Evolutionary conservation across 73 alveolate species (phyloP), one percentile per base, ranked within the genome.

Genomic region (Paraurostyla sp.): DNA sequence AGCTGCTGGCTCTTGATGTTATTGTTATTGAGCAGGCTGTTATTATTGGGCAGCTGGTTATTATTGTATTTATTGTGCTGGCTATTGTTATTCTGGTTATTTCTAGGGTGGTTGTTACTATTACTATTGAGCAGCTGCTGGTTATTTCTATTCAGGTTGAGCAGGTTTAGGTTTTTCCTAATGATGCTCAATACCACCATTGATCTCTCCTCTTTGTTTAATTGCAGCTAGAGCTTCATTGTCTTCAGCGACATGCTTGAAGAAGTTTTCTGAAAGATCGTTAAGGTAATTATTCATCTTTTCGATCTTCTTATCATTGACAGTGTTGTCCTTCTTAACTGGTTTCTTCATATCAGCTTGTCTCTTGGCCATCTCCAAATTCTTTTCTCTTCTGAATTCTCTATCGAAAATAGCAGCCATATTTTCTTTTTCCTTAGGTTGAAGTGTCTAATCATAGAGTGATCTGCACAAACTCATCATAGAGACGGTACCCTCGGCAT

Each of bases 401-500:
- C 99, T 86, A 42, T 96, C 99, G 85, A 96, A 95, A 69, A 93
- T 96, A 59, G 87, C 59, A 36, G 85, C 92, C 90, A 96, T 96
- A 35, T 63, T 89, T 49, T 87, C 95, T 80, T 96, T 96, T 75
- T 96, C 99, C 58, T 83, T 86, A n/a, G 93, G 87, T 71, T 95
- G 71, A 25, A 88, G 93, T 3, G 89, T 78, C 27, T 48, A 20
- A 40, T 89, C 93, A 62, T 93, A 94, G 51, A 96, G 95, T 18
- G 97, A 73, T 35, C 91, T 94, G 71, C 99, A 96, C 58, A 96
- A 92, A 50, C 89, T 94, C 92, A 96, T 87, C 90, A 96, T 81
- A 0, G 98, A 93, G 75, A 96, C 98, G 11, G 99, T 93, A n/a
- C 99, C 99, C 59, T 96, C 99, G 33, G 96, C 81, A 85, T 96